Conservation (phyloP, 352 stramenopile genomes). For the Phytophthora chlamydospora region DNA sequence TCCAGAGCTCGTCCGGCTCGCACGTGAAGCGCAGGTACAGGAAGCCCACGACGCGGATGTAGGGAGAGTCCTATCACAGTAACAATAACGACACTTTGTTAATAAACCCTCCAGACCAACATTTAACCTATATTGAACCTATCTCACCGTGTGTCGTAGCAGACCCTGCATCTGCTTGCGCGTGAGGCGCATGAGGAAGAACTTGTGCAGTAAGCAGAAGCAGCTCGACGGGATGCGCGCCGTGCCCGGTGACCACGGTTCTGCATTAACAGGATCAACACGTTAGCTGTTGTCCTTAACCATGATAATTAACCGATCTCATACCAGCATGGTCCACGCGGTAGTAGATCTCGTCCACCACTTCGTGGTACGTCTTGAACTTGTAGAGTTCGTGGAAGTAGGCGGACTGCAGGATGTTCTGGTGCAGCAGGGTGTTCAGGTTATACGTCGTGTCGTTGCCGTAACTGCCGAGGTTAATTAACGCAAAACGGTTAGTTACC, state of each 20-base stretch:
- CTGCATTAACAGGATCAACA: slow-evolving; percentile 59
- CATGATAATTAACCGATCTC: slow-evolving; percentile 12
- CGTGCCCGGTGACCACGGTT: slow-evolving; percentile 93
- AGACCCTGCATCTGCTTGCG: slow-evolving; percentile 96
- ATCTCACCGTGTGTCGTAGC: slow-evolving; percentile 85
- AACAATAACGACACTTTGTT: slow-evolving; percentile 9
- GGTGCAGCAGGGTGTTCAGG: slow-evolving; percentile 95
- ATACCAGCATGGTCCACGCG: slow-evolving; percentile 80
- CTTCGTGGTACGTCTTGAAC: slow-evolving; percentile 96
- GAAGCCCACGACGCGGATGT: slow-evolving; percentile 97
- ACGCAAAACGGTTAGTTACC: no score
- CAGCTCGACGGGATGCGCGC: slow-evolving; percentile 92
- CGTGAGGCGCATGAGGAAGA: slow-evolving; percentile 96
- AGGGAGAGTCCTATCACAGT: slow-evolving; percentile 91
- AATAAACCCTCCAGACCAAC: slow-evolving; percentile 7
- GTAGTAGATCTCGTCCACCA: slow-evolving; percentile 95
- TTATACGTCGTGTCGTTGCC: slow-evolving; percentile 95
- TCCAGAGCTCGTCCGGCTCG: slow-evolving; percentile 93
- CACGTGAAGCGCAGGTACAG: slow-evolving; percentile 98
- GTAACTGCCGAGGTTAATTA: slow-evolving; percentile 43
- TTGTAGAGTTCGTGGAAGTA: slow-evolving; percentile 97
- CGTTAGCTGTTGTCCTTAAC: slow-evolving; percentile 4
- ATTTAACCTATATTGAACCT: slow-evolving; percentile 13
- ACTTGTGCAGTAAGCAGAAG: slow-evolving; percentile 97
- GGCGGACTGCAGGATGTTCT: slow-evolving; percentile 94